phyloP scores from a whole-genome alignment of 2,329 filamentous ascomycete genomes.

The Aspergillus hortae region DNA sequence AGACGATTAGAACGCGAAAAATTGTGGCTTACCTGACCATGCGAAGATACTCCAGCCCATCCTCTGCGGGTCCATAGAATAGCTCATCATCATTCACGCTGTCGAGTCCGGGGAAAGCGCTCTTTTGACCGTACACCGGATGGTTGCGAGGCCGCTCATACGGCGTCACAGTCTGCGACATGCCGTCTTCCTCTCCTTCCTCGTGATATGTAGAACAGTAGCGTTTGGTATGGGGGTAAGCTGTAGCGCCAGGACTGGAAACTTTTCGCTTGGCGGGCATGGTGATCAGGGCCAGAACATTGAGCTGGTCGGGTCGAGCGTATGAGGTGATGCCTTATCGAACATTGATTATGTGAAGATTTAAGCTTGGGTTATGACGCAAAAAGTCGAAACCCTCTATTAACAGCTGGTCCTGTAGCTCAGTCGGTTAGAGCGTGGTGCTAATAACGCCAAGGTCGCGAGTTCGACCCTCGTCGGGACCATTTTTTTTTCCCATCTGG shows the following conservation, averaged over 20 bases:
- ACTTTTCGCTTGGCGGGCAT: slow-evolving; percentile 36
- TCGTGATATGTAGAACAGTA: slow-evolving; percentile 27
- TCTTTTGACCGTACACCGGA: slow-evolving; percentile 67
- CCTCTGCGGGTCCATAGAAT: slow-evolving; percentile 64
- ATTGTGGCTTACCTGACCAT: slow-evolving; percentile 63
- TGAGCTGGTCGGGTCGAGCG: background rate
- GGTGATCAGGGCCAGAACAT: slow-evolving; percentile 11
- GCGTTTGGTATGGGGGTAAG: slow-evolving; percentile 26
- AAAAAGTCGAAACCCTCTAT: too few relatives aligned
- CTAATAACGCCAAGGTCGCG: slow-evolving; percentile 15
- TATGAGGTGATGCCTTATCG: too few relatives aligned
- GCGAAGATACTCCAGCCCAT: slow-evolving; percentile 67
- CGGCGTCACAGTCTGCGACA: slow-evolving; percentile 11
- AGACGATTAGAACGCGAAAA: slow-evolving; percentile 24
- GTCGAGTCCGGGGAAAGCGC: slow-evolving; percentile 65
- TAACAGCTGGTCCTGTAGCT: slow-evolving; percentile 9
- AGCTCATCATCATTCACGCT: slow-evolving; percentile 50
- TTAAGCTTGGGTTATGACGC: too few relatives aligned
- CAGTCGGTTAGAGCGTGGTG: slow-evolving; percentile 16
- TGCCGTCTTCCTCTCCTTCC: slow-evolving; percentile 25
- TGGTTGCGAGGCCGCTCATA: slow-evolving; percentile 50
- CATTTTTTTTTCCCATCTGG: slow-evolving; percentile 1
- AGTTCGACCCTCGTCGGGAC: slow-evolving; percentile 14
- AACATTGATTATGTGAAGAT: too few relatives aligned
- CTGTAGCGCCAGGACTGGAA: slow-evolving; percentile 12